Evolutionary conservation across 768 basidiomycete species (phyloP), one percentile per base, ranked within the genome.

Genomic region (Tubosaeta sp.): DNA sequence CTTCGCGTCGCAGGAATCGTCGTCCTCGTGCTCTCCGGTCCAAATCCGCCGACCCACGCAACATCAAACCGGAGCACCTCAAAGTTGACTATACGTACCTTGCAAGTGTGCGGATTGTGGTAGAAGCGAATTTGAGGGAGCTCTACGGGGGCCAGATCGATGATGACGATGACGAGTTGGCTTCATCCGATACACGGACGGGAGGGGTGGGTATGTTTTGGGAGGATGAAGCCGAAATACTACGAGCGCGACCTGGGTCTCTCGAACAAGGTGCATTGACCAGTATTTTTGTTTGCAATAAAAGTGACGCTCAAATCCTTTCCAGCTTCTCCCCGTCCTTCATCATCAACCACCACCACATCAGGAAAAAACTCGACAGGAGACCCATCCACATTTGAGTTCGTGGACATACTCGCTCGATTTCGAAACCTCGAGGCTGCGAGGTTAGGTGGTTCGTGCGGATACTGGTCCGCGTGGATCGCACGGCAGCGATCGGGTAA

Each of bases 31-130:
- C 42, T 39, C 53, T 64, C 56, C 50, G 35, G 22, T 26, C 50
- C 6, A 48, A 51, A 5, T 59, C 26, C 0, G 50, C 64, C 22
- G 64, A 64, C 6, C 54, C 65, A 4, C 34, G 49, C 43, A 39
- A 55, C 33, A 65, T 65, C 39, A 51, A 54, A 11, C 59, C 65
- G 4, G 62, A 67, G 26, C 66, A 76, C 19, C 63, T 65, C 16
- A 55, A 74, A 14, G 77, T 77, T 0, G 81, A 83, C 57, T 83
- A 81, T 63, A 66, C 68, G 2, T 83, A 72, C 64, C 73, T 83
- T 12, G 71, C 78, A 3, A 76, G 78, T 13, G 79, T 71, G 9
- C 74, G 82, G 12, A 66, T 76, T 22, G 67, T 81, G 10, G 70
- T 83, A 14, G 81, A 83, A 57, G 70, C 73, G 31, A 83, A 82